Base-by-base conservation (phyloP, 208 protist species). In the Leishmania amazonensis region DNA sequence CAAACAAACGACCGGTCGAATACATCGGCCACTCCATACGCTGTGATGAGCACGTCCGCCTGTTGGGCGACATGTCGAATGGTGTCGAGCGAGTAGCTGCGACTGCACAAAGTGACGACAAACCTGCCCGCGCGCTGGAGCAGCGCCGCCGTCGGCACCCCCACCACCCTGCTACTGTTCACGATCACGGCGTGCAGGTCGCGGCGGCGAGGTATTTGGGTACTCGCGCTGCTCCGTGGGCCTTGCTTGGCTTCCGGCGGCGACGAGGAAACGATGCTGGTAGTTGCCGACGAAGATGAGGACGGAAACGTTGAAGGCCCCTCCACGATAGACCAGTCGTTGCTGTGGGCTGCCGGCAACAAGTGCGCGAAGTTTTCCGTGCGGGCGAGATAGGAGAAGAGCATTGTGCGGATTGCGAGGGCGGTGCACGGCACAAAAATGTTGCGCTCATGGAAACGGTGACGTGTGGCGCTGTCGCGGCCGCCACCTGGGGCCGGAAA, bases 111-210 rank as follows among this genome's bases (percentile, higher is more conserved):
- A 1, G 95, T 98, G 31, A 99, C 98, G 28, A 94, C 95, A 51
- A 95, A 90, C 35, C 94, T 94, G 64, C 96, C 90, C 54, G 91
- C 87, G 54, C 91, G 89, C 58, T 94, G 86, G 42, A 98, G 89
- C 64, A 99, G 84, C 17, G 97, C 88, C 7, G 95, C 88, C 1
- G 98, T 93, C n/a, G 98, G 98, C 17, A 99, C 85, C 64, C 98
- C 98, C 38, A 99, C 93, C 68, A 96, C 95, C 90, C 98, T 97
- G 75, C 93, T 98, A 75, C 95, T 95, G 65, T 98, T 99, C 31
- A 99, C 81, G 0, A 99, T 94, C 28, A 99, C 97, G 0, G 97
- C 98, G 49, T 96, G 91, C 42, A 90, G 60, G 49, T 88, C 78
- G 11, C 90, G 81, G 13, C 40, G 81, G 31, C 47, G 70, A 1